These are phyloP conservation scores for Vigna radiata DNA, from an alignment of 306 rosid genomes.

Conservation along the genomic window DNA sequence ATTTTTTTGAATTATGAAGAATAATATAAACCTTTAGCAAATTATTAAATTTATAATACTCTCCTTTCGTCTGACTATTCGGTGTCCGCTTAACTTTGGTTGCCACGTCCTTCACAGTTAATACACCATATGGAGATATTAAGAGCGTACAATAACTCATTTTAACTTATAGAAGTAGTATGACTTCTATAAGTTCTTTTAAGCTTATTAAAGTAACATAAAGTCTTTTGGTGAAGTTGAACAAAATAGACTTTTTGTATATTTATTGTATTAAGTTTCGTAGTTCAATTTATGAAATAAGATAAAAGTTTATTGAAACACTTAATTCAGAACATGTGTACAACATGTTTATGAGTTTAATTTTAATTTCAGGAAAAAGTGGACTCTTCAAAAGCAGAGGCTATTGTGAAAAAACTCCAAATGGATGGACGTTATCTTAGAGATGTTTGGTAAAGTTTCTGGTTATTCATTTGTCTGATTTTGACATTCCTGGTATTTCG, in stretches of 20 bases:
- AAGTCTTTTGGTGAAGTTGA: background rate
- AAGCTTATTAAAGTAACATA: too few species aligned
- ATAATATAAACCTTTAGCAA: background rate
- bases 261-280: background rate
- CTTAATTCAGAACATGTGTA: background rate
- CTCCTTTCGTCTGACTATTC: background rate
- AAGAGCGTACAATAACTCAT: background rate
- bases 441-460: constrained; percentile 67
- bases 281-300: background rate
- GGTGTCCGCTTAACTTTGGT: background rate
- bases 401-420: constrained; percentile 69
- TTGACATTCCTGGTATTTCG: constrained; percentile 37
- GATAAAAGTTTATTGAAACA: background rate
- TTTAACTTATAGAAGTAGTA: too few species aligned
- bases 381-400: constrained; percentile 71
- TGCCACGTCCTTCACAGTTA: constrained; percentile 6
- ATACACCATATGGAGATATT: background rate
- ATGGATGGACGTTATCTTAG: constrained; percentile 73
- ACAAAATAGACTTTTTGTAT: background rate
- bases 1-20: background rate
- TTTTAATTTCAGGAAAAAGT: constrained; percentile 61
- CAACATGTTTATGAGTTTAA: constrained; percentile 14
- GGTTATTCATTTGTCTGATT: constrained; percentile 10
- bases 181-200: too few species aligned
- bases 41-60: background rate